Evolutionary conservation across 1,284 basidiomycete species (phyloP), one percentile per base, ranked within the genome.

Genomic region (Golubevia pallescens): DNA sequence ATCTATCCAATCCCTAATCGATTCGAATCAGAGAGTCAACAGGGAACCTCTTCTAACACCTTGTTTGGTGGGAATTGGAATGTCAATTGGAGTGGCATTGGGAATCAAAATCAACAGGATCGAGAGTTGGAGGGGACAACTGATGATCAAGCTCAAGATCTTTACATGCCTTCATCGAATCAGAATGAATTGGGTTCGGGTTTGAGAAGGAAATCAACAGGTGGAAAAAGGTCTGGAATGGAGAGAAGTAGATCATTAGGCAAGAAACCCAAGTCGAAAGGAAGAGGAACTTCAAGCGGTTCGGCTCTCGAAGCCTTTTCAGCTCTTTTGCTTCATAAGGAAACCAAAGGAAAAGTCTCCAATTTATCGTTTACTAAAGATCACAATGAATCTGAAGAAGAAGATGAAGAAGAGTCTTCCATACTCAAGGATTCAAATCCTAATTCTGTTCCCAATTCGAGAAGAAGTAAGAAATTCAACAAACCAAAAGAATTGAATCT

Each of bases 241-340:
- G 53, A 2, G 13, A n/a, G n/a, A n/a, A 24, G 16, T 62, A 55
- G 21, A 65, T n/a, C n/a, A n/a, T n/a, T n/a, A n/a, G n/a, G n/a
- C n/a, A n/a, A n/a, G n/a, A n/a, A n/a, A n/a, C n/a, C n/a, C n/a
- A 68, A 6, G 61, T 63, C 13, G 52, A 63, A 21, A 60, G 38
- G 14, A 6, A 73, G 66, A 38, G 59, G 62, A 6, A 67, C 68
- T 3, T 75, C 75, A 61, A 84, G 75, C 48, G 80, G 81, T 20
- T 80, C 78, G 57, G 81, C 81, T 2, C 63, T 84, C 16, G 81
- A 84, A 51, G 81, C 81, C 1, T 70, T 84, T 8, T 76, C 79
- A 7, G 75, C 81, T 0, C 62, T 84, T 0, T 65, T 84, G 4
- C 65, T 84, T 52, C 71, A 70, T 4, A 71, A 70, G 28, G 77